Evolutionary conservation across 768 basidiomycete genomes (phyloP).

Genomic region (Lentinus tigrinus): DNA sequence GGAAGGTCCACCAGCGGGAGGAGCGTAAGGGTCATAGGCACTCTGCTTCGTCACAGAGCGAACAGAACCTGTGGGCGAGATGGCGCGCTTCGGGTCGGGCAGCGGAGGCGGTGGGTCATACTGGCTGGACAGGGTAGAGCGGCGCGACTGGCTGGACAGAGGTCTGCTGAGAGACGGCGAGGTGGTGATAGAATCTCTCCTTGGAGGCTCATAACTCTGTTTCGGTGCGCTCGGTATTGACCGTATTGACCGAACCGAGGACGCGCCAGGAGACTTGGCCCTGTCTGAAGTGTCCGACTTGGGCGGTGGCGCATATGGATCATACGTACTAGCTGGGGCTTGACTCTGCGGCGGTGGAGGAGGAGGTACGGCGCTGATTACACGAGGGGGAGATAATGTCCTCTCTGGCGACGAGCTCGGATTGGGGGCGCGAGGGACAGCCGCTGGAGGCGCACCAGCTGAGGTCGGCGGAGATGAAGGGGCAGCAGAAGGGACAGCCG

Average conservation of each 20-base stretch:
- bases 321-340: neutral
- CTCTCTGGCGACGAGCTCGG: slow-evolving; percentile 16
- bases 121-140: no score
- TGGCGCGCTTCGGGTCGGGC: slow-evolving; percentile 1
- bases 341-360: neutral
- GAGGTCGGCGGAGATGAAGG: slow-evolving; percentile 10
- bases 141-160: neutral
- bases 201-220: neutral
- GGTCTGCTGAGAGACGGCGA: slow-evolving; percentile 6
- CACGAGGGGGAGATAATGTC: slow-evolving; percentile 7
- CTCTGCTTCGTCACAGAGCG: slow-evolving; percentile 6
- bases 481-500: neutral
- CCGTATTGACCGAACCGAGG: slow-evolving; percentile 19
- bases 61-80: slow-evolving; percentile 12
- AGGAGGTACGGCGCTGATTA: neutral
- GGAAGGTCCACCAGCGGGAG: neutral
- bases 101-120: neutral
- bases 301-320: slow-evolving; percentile 4
- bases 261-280: slow-evolving; percentile 17
- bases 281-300: slow-evolving; percentile 4
- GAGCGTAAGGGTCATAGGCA: slow-evolving; percentile 14
- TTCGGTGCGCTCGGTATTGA: slow-evolving; percentile 1
- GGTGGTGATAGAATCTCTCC: neutral
- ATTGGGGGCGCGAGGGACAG: slow-evolving; percentile 13
- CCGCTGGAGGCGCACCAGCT: slow-evolving; percentile 13